Conservation (phyloP, 2,329 filamentous ascomycete genomes). For the Microascus cirrosus region DNA sequence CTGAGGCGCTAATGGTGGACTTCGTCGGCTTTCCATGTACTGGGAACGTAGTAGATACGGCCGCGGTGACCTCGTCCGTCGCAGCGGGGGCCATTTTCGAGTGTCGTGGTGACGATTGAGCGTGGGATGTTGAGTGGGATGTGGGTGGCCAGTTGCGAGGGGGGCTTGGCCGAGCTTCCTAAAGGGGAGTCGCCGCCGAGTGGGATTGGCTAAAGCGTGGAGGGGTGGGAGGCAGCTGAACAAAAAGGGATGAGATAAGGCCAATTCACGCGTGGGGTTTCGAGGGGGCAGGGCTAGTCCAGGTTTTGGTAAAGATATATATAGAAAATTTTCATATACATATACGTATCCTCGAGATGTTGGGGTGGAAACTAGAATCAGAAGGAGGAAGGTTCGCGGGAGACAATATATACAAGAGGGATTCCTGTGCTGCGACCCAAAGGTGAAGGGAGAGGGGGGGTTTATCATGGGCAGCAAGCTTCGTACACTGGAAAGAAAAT, state of each 20-base stretch:
- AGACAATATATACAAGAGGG: background rate
- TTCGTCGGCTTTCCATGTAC: conserved; percentile 21
- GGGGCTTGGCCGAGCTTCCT: conserved; percentile 15
- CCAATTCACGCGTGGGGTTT: background rate
- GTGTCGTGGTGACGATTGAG: conserved; percentile 36
- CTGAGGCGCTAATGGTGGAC: conserved; percentile 38
- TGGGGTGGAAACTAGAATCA: background rate
- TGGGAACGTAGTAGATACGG: conserved; percentile 30
- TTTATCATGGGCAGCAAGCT: background rate
- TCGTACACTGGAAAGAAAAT: background rate
- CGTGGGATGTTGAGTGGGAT: conserved; percentile 49
- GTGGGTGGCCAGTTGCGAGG: conserved; percentile 11
- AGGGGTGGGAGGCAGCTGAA: conserved; percentile 3
- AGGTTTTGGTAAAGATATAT: background rate
- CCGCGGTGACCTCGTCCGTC: conserved; percentile 22
- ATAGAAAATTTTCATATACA: background rate
- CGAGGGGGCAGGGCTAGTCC: background rate
- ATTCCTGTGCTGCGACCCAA: background rate
- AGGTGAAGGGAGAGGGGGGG: background rate
- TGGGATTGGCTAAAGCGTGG: conserved; percentile 14
- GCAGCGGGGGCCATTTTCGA: conserved; percentile 38
- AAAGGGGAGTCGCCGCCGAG: conserved; percentile 14
- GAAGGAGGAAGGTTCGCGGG: conserved; percentile 1
- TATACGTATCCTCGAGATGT: background rate
- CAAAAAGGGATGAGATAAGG: background rate